Base-by-base conservation (phyloP, 805 yeast species). In the Isabelozyma gotoi region DNA sequence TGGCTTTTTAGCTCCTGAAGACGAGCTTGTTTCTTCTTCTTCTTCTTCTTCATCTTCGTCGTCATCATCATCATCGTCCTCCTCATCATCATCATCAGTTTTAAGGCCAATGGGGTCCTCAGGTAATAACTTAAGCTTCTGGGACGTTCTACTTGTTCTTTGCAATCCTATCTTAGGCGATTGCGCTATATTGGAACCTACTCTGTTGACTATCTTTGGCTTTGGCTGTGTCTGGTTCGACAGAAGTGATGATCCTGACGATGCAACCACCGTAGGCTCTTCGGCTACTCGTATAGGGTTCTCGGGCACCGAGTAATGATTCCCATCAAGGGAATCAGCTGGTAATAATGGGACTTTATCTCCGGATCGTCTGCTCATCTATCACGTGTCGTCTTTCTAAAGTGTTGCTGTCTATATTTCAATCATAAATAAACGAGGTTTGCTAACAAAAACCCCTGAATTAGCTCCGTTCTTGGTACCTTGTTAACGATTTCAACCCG, bases 101-200 rank as follows among this genome's bases (percentile, higher is more conserved):
- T 24, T 35, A 2, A 35, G 21, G 2, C 40, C 37, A 12, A 42
- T 31, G 4, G 67, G 67, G 36, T 62, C 65, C 38, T 63, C 68
- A 2, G 94, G 95, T 31, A 86, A 65, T 12, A 86, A 65, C 56
- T 85, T 85, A 44, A 86, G 67, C 60, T 84, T 85, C 56, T 85
- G 91, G 0, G 86, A 77, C 0, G 88, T 83, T 55, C 90, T 74
- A 27, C 89, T 81, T 1, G 85, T 78, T 62, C 95, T 73, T 56
- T 86, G 92, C 4, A 89, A 81, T 1, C 85, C 88, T 40, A 83
- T 74, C 45, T 79, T 80, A 48, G 60, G 68, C 61, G 60, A 68
- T 41, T 64, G 68, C 20, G 67, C 51, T 35, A 67, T 55, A 41
- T 56, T 60, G 7, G 67, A 58, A 4, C 50, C 52, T 5, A 59